phyloP scores from a whole-genome alignment of 2,329 filamentous ascomycete genomes.

The Beauveria brongniartii region DNA sequence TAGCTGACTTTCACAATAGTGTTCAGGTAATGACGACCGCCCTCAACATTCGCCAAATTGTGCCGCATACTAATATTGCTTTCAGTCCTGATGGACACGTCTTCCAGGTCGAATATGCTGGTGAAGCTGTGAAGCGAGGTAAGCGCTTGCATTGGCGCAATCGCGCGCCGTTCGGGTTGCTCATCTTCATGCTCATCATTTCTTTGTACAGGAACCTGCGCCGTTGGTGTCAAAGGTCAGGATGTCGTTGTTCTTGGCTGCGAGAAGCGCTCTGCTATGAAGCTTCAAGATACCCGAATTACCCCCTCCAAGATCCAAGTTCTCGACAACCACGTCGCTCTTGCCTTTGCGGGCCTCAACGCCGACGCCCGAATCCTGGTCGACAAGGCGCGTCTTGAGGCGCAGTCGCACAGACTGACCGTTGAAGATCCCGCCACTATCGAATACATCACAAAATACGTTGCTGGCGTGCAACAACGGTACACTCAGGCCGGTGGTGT shows the following conservation, averaged over 20 bases:
- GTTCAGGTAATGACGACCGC: constrained; percentile 59
- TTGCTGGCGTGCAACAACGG: constrained; percentile 94
- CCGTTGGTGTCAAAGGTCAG: constrained; percentile 90
- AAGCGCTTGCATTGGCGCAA: constrained; percentile 19
- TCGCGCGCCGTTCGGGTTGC: not conserved
- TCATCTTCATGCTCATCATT: constrained; percentile 13
- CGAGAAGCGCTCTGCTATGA: constrained; percentile 98
- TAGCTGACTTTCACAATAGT: constrained; percentile 53
- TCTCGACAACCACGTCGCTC: constrained; percentile 90
- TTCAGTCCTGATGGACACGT: constrained; percentile 95
- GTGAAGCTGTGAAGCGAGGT: constrained; percentile 98
- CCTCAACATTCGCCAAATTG: not conserved
- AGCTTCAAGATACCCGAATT: constrained; percentile 97
- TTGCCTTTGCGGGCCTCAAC: constrained; percentile 95
- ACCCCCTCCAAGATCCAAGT: constrained; percentile 98
- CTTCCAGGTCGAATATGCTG: constrained; percentile 98
- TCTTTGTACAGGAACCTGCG: constrained; percentile 69
- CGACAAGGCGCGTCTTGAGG: constrained; percentile 95
- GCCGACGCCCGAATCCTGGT: constrained; percentile 96
- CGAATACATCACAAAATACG: constrained; percentile 99
- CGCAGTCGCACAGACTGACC: constrained; percentile 92
- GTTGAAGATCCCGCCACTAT: constrained; percentile 96
- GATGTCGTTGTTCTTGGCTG: constrained; percentile 95
- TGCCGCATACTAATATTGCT: constrained; percentile 33
- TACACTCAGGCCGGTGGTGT: constrained; percentile 99